A percentile compares a stretch with the other conserved stretches of the same genome.
Evolutionary conservation across 2,329 filamentous ascomycete species (phyloP).

Genomic region (Aurifilum marmelostoma): DNA sequence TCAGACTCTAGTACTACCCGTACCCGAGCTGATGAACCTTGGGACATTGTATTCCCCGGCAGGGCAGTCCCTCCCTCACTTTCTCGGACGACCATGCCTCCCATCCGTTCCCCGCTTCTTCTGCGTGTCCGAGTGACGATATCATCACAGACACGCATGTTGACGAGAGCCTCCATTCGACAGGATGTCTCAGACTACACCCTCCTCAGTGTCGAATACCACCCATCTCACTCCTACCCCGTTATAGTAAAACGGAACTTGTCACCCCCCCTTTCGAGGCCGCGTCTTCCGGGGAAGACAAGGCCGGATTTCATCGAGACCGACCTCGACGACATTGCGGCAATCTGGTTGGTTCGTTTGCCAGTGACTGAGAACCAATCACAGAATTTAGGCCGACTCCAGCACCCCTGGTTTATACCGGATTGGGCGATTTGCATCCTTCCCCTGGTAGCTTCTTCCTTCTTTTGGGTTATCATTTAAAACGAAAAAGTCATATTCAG

Average conservation of each 20-base stretch:
- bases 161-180: not conserved
- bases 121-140: not conserved
- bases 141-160: not conserved
- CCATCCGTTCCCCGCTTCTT: too few relatives aligned
- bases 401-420: conserved; percentile 25
- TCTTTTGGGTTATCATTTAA: not conserved
- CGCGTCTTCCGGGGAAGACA: conserved; percentile 6
- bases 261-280: not conserved
- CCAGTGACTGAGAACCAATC: conserved; percentile 23
- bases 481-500: not conserved
- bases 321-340: not conserved
- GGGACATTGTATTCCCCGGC: not conserved
- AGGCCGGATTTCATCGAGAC: conserved; percentile 17
- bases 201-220: not conserved
- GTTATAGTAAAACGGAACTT: not conserved
- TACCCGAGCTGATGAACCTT: not conserved
- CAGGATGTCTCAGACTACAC: not conserved
- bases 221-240: not conserved
- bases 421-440: conserved; percentile 24
- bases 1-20: not conserved
- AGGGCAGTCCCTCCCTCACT: not conserved
- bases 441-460: conserved; percentile 9
- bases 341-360: conserved; percentile 21
- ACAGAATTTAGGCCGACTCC: conserved; percentile 21
- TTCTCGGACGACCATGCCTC: not conserved